Conservation (phyloP, 176 grass and related monocot species). For the Oryza meyeriana region DNA sequence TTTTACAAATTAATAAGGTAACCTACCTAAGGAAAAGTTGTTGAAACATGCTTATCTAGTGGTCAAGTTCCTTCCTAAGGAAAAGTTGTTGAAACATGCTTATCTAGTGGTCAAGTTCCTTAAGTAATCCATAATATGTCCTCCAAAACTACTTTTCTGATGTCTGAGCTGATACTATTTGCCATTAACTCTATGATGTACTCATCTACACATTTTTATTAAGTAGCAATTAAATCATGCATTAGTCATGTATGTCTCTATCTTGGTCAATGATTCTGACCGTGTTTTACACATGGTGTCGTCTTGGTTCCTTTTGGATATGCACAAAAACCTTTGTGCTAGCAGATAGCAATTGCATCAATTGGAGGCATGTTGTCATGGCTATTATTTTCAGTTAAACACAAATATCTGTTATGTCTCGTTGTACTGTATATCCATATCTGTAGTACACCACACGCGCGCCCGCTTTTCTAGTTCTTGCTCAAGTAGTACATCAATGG, state of each 20-base stretch:
- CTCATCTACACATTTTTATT: not conserved
- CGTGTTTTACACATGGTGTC: constrained; percentile 23
- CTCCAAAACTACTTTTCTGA: constrained; percentile 7
- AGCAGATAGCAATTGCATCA: not conserved
- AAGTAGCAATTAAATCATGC: not conserved
- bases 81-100: constrained; percentile 12
- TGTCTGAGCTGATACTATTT: not conserved
- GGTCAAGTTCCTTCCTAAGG: too few species aligned
- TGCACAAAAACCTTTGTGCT: not conserved
- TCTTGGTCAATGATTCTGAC: constrained; percentile 38
- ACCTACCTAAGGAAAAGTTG: too few species aligned
- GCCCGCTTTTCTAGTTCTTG: too few species aligned
- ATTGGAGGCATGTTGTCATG: not conserved
- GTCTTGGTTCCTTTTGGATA: not conserved
- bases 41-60: too few species aligned
- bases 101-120: constrained; percentile 16
- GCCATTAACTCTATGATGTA: not conserved
- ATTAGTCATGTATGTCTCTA: not conserved
- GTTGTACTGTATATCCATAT: too few species aligned
- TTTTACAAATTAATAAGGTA: not conserved
- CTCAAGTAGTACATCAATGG: too few species aligned
- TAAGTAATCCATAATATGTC: not conserved
- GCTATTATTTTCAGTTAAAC: not conserved
- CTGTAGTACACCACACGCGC: too few species aligned
- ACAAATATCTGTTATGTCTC: too few species aligned